Evolutionary conservation across 805 yeast genomes (phyloP), one percentile per base, ranked within the genome.

Genomic region (Ascoidea asiatica): DNA sequence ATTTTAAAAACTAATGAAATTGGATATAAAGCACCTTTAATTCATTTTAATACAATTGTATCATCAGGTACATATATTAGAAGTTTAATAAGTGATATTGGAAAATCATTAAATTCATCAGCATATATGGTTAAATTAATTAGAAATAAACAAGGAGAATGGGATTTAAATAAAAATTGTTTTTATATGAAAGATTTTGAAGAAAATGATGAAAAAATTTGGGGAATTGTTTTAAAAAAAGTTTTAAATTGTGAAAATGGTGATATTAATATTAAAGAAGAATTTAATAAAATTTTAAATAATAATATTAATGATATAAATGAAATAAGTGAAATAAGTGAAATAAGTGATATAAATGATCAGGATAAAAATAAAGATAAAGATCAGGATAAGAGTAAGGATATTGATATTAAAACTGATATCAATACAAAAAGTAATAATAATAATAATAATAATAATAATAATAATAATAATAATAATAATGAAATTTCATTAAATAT

Each of bases 1-100:
- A 66, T 65, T 5, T 39, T 44, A 7, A 50, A 49, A 3, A 59
- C 55, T 19, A 50, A 54, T 29, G 69, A 69, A 2, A 71, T 65
- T 1, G 54, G 50, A 2, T 70, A 67, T 46, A 67, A 72, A 49
- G 78, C 86, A 2, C 92, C 94, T 2, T 53, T 81, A 42, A 54
- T 90, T 21, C 89, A 82, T 53, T 75, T 92, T 52, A 73, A 71
- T 15, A 75, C 94, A 4, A 72, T 75, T 35, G 98, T 90, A 1
- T 82, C 95, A 1, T 87, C 97, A 0, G 99, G 99, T 1, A 92
- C 97, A 0, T 92, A 92, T 55, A 88, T 92, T 42, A 72, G 99
- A 52, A 82, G 96, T 2, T 64, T 92, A 44, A 70, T 92, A 42
- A 86, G 95, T 61, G 99, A 92, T 56, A 68, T 85, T 39, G 97